Conservation (phyloP, 2,329 filamentous ascomycete species). For the Colletotrichum tropicale region DNA sequence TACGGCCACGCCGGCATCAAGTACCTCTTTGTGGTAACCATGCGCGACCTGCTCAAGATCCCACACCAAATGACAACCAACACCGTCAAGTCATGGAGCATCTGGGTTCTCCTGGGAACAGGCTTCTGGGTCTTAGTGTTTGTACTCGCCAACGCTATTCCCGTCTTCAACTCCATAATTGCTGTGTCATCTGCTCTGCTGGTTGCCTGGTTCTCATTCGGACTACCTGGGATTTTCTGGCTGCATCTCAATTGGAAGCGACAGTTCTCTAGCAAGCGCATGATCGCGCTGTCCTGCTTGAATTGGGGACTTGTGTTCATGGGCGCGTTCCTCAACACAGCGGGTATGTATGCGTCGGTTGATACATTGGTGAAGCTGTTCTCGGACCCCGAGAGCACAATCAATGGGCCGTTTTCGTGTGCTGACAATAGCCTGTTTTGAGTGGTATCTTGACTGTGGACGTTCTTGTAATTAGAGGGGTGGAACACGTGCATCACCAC, state of each 20-base stretch:
- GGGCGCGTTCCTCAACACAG: not conserved
- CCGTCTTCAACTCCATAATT: not conserved
- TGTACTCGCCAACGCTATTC: not conserved
- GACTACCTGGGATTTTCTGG: not conserved
- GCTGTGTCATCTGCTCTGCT: not conserved
- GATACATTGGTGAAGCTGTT: not conserved
- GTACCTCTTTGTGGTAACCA: not conserved
- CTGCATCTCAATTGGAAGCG: not conserved
- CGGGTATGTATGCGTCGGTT: not conserved
- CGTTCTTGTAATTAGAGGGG: rapidly evolving
- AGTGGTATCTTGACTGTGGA: not conserved
- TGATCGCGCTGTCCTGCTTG: not conserved
- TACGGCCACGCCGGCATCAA: not conserved
- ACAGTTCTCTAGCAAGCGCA: not conserved
- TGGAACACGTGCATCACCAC: not conserved
- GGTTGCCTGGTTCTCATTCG: not conserved
- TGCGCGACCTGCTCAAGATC: not conserved
- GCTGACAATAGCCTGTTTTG: not conserved
- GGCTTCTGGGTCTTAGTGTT: not conserved
- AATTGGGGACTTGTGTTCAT: not conserved
- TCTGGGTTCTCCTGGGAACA: not conserved
- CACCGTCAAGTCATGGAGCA: not conserved
- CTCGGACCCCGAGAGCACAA: not conserved
- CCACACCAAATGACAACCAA: not conserved
- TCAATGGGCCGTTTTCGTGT: not conserved